Percentiles rank a stretch among this genome's conserved stretches.
These are phyloP conservation scores for Vigna angularis DNA, from an alignment of 306 rosid species.

Conservation along the genomic window DNA sequence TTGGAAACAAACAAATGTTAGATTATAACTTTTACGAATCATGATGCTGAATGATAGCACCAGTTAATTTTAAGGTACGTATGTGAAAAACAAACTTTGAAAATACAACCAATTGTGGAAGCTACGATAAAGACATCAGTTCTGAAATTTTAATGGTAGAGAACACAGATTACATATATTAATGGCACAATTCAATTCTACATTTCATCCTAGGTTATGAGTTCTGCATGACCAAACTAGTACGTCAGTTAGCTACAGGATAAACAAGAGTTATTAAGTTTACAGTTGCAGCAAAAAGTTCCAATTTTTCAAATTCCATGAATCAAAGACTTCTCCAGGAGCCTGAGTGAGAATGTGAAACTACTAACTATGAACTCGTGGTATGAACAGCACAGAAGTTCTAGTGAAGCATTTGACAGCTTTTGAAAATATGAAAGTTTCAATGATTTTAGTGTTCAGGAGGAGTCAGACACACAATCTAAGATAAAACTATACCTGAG, in stretches of 20 bases:
- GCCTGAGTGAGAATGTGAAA: conserved; percentile 11
- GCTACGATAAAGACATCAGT: neutral
- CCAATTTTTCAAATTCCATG: conserved; percentile 3
- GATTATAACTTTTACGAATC: conserved; percentile 20
- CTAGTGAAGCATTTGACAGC: conserved; percentile 25
- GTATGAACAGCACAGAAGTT: conserved; percentile 20
- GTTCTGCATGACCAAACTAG: neutral
- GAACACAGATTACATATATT: neutral
- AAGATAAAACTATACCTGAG: conserved; percentile 65
- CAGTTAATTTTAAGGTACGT: conserved; percentile 12
- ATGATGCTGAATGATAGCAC: conserved; percentile 9
- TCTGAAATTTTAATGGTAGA: neutral
- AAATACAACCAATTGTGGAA: neutral
- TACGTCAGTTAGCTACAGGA: neutral
- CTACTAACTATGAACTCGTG: neutral
- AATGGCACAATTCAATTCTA: neutral
- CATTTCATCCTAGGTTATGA: neutral
- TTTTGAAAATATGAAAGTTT: conserved; percentile 16
- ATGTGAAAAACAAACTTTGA: neutral
- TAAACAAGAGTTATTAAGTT: neutral
- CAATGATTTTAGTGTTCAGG: conserved; percentile 4
- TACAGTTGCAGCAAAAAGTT: conserved; percentile 29
- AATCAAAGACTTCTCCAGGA: conserved; percentile 16
- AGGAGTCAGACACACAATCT: conserved; percentile 6
- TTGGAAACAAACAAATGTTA: conserved; percentile 26